These are phyloP conservation scores for Biscogniauxia sp. DNA, from an alignment of 2,329 filamentous ascomycete genomes.

Conservation along the genomic window DNA sequence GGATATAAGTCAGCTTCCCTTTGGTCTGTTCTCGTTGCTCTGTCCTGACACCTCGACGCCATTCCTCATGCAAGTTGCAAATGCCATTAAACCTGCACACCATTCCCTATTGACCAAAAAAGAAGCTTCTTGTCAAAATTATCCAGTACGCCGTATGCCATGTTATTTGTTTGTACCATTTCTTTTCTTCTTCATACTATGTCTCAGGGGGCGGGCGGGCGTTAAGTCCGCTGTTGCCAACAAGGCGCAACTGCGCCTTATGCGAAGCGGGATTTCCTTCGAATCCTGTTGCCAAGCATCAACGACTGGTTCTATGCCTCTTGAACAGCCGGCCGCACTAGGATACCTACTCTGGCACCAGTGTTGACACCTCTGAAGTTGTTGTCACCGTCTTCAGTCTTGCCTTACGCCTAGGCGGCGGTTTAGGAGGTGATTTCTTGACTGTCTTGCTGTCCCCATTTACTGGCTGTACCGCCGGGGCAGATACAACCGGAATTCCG, in stretches of 20 bases:
- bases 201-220: neutral
- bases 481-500: slow-evolving; percentile 41
- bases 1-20: neutral
- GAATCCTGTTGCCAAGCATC: neutral
- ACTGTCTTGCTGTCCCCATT: slow-evolving; percentile 2
- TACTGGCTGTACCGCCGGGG: slow-evolving; percentile 1
- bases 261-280: neutral
- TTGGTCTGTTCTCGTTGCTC: neutral
- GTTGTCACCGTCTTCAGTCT: slow-evolving; percentile 34
- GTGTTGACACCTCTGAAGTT: slow-evolving; percentile 21
- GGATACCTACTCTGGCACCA: slow-evolving; percentile 18
- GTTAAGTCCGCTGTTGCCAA: neutral
- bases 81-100: neutral
- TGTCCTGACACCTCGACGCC: neutral
- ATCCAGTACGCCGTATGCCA: neutral
- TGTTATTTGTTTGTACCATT: neutral
- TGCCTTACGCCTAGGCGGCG: slow-evolving; percentile 43
- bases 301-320: neutral
- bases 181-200: neutral
- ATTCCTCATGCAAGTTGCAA: neutral
- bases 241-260: neutral
- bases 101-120: neutral
- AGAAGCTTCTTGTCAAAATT: neutral
- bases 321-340: neutral
- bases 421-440: slow-evolving; percentile 35